Base-by-base conservation (phyloP, 176 grass and related monocot species). In the Aegilops speltoides region DNA sequence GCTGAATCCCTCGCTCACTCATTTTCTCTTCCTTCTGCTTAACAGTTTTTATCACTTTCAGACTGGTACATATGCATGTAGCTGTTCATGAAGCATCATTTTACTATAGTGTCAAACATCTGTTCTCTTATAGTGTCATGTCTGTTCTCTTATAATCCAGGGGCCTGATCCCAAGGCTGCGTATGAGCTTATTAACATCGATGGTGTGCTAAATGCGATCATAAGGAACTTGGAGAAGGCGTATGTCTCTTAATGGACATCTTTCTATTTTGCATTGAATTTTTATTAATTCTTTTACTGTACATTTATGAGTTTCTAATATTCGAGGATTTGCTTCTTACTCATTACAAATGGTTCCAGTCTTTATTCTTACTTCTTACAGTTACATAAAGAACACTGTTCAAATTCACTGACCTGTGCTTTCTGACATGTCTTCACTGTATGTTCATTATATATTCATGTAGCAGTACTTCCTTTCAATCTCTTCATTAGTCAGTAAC, bases 91-190 rank as follows among this genome's bases (percentile, higher is more conserved):
- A 67, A 48, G 16, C 65, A 73, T 48, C 56, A 79, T 62, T 89
- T 83, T 82, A 43, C 82, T 81, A 37, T 70, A 34, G 16, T 22
- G 45, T 65, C n/a, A 59, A 59, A 59, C 9, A 2, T 59, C 36
- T 33, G 69, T 81, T 65, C 68, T 83, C 76, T 84, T 90, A 20
- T 90, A 71, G 29, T 31, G 45, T 65, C n/a, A 59, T 59, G 7
- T 59, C 36, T 33, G 69, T 81, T 65, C 68, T 83, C 76, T 84
- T 90, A 20, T 90, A 71, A 76, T 60, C 62, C 77, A 98, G 92
- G 97, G 97, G 38, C 97, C 94, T 86, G 90, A 96, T 88, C 60
- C 97, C 8, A 96, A 85, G 87, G 94, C 89, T 80, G 92, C 73
- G 8, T 91, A 89, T 87, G 90, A 96, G 67, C 86, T 99, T 67